phyloP scores from a whole-genome alignment of 2,329 filamentous ascomycete species.

The Diaporthe citri region DNA sequence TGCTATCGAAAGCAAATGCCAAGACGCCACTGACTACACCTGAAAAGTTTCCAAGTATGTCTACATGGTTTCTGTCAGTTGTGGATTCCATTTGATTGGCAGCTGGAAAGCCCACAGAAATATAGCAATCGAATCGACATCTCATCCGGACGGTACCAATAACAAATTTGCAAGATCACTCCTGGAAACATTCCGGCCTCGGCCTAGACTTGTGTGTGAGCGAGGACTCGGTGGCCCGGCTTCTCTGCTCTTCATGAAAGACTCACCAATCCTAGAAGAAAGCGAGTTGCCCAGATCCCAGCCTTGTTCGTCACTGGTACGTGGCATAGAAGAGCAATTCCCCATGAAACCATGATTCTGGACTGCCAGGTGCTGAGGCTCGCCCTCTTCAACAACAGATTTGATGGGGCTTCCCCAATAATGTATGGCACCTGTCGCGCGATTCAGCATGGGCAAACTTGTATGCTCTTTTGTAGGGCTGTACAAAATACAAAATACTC shows the following conservation, averaged over 20 bases:
- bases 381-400: conserved; percentile 35
- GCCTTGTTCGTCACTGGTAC: conserved; percentile 53
- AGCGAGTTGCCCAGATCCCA: conserved; percentile 53
- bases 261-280: conserved; percentile 48
- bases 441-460: neutral
- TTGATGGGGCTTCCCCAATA: conserved; percentile 36
- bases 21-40: conserved; percentile 57
- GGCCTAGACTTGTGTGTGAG: conserved; percentile 42
- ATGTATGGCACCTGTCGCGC: conserved; percentile 25
- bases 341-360: conserved; percentile 57
- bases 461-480: neutral
- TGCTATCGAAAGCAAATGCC: conserved; percentile 57
- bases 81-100: neutral
- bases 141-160: conserved; percentile 63
- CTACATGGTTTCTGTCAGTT: conserved; percentile 38
- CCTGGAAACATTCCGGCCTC: conserved; percentile 58
- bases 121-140: conserved; percentile 59
- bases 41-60: conserved; percentile 56
- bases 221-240: conserved; percentile 26
- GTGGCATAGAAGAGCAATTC: conserved; percentile 51
- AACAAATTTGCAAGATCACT: conserved; percentile 58
- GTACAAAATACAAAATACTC: conserved; percentile 51
- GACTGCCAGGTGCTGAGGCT: conserved; percentile 42
- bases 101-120: conserved; percentile 39
- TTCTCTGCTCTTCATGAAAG: conserved; percentile 45